Base-by-base conservation (phyloP, 768 basidiomycete genomes). In the Lyophyllum atratum region DNA sequence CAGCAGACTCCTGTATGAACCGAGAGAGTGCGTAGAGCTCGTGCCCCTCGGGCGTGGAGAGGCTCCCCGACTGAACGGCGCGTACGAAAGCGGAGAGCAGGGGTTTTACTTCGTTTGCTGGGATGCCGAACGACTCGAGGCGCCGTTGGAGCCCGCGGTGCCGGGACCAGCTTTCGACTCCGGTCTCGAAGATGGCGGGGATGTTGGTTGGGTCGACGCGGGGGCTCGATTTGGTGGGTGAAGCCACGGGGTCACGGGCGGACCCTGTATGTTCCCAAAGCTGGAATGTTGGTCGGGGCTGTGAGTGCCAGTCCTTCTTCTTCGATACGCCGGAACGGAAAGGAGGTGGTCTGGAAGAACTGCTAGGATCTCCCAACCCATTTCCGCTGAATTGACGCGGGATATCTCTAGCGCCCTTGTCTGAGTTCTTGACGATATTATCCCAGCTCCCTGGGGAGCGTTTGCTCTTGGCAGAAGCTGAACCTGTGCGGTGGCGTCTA, bases 51-150 rank as follows among this genome's bases (percentile, higher is more conserved):
- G 62, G 55, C 12, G 62, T 66, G 2, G 70, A 72, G 12, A 77
- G 67, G 1, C 58, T 50, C 5, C 78, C 80, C 1, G 65, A 52
- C 26, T 67, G 64, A 7, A 86, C 74, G 15, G 72, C 76, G 3
- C 56, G 52, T 10, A 72, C 65, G 56, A 81, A 89, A 4, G 64
- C 62, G 3, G 66, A 58, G 6, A 89, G 75, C 3, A 87, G 74
- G 10, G 69, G 70, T 2, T 53, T 52, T 2, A 78, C 52, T 53
- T 85, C 74, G 0, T 47, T 28, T 1, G 54, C 28, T 17, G 79
- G 78, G 17, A 89, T 70, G 11, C 86, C 86, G 56, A 82, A 86
- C 1, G 70, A 60, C 14, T 66, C 57, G 15, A 89, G 68, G 31
- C 86, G 81, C 3, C 64, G 54, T 14, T 52, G 66, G 2, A 82